Evolutionary conservation across 495 filamentous ascomycete genomes (phyloP).

Genomic region (Niebla homalea): DNA sequence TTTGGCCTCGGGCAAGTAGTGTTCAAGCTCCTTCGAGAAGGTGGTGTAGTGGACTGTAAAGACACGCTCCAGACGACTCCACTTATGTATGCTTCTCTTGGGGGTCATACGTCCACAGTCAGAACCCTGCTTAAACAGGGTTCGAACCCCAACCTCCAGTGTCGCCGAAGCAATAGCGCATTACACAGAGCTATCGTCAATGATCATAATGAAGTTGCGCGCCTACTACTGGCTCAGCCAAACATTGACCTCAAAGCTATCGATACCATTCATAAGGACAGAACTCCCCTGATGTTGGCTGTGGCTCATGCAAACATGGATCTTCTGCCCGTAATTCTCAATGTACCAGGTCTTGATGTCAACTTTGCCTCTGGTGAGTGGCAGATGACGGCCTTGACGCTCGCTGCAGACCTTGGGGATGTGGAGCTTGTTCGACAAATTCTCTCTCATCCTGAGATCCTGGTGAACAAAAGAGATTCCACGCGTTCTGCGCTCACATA

Average conservation of each 20-base stretch:
- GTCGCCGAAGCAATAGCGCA: conserved; percentile 1
- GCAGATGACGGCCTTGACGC: conserved; percentile 6
- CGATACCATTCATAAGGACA: conserved; percentile 3
- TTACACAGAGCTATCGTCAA: conserved; percentile 5
- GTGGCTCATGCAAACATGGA: neutral
- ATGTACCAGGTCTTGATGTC: conserved; percentile 2
- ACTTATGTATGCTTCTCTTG: conserved; percentile 14
- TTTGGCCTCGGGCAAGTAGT: conserved; percentile 10
- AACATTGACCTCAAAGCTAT: conserved; percentile 1
- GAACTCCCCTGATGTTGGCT: conserved; percentile 9
- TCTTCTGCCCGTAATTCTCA: conserved; percentile 3
- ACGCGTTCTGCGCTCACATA: conserved; percentile 1
- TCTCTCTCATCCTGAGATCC: conserved; percentile 1
- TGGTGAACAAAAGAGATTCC: neutral
- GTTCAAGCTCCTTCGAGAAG: conserved; percentile 1
- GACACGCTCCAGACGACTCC: conserved; percentile 15
- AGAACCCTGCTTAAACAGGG: conserved; percentile 5
- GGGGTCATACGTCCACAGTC: conserved; percentile 14
- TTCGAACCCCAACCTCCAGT: neutral
- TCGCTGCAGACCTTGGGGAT: conserved; percentile 2
- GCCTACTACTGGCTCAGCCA: neutral
- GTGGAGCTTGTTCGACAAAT: neutral
- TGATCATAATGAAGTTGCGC: neutral
- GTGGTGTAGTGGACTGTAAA: conserved; percentile 3
- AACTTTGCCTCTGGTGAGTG: neutral